Conservation (phyloP, 2,329 filamentous ascomycete species). For the Lasiodiplodia citricola region DNA sequence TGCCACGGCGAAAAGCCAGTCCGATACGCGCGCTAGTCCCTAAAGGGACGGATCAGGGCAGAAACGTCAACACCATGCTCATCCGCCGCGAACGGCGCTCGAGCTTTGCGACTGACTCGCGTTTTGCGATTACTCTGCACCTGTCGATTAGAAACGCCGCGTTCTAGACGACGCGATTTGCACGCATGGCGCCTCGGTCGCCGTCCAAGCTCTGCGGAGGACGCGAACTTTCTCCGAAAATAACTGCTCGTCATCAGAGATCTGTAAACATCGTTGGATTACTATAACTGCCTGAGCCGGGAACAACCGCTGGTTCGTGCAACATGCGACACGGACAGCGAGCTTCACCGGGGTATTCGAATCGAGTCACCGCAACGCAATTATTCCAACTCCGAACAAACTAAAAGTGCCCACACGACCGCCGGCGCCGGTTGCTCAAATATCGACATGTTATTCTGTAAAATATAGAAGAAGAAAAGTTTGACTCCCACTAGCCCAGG, state of each 20-base stretch:
- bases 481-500: conserved; percentile 36
- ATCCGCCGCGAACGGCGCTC: not conserved
- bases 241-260: not conserved
- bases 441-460: not conserved
- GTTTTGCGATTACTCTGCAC: not conserved
- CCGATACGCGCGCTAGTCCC: conserved; percentile 17
- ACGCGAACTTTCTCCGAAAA: conserved; percentile 18
- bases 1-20: conserved; percentile 20
- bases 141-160: not conserved
- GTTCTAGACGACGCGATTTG: not conserved
- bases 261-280: not conserved
- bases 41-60: not conserved
- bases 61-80: conserved; percentile 6
- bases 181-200: not conserved
- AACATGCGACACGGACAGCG: not conserved
- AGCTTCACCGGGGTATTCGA: not conserved
- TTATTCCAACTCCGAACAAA: not conserved
- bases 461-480: not conserved
- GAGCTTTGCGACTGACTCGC: not conserved
- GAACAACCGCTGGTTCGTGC: not conserved
- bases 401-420: not conserved
- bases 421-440: not conserved
- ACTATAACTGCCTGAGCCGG: not conserved
- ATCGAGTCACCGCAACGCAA: not conserved
- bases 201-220: conserved; percentile 2